Base-by-base conservation (phyloP, 176 grass and related monocot species). In the Musa itinerans region DNA sequence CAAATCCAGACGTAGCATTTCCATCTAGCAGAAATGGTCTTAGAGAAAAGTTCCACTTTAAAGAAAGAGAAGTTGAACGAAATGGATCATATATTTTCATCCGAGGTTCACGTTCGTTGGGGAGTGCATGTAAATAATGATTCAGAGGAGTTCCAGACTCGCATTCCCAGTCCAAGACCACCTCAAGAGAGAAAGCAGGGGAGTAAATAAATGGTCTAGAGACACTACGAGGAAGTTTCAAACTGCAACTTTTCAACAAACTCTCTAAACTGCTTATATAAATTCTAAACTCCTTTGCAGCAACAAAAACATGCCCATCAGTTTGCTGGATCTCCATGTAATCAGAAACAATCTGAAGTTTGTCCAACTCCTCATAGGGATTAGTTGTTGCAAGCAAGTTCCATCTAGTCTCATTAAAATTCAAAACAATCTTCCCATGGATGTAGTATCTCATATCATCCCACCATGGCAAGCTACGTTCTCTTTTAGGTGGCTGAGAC, bases 381-480 rank as follows among this genome's bases (percentile, higher is more conserved):
- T 94, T 91, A 53, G 90, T 92, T 61, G 95, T 92, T 16, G 86
- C 88, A 57, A 94, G 88, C 49, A 94, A 84, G 82, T 91, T 99
- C 95, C 95, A 99, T 82, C 54, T 85, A 27, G 90, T 99, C 54
- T 89, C 85, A 15, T 84, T 91, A 67, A 99, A 99, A 81, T 87
- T 87, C 63, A 99, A 82, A 56, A 88, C 66, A 79, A 87, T 89
- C 75, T 91, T 94, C 67, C 95, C 95, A 83, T 99, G 95, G 67
- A 99, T 89, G 79, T 99, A 99, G 73, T 99, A 99, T 84, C 95
- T 87, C 76, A 91, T 81, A 74, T 99, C 95, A 75, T 99, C 95
- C 95, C 95, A 99, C 95, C 95, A 99, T 67, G 90, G 95, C 79
- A 99, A 91, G 73, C 90, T 99, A 62, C 91, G 89, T 77, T 99